Evolutionary conservation across 176 grass and related monocot species (phyloP).

Genomic region (Echinochloa phyllopogon): DNA sequence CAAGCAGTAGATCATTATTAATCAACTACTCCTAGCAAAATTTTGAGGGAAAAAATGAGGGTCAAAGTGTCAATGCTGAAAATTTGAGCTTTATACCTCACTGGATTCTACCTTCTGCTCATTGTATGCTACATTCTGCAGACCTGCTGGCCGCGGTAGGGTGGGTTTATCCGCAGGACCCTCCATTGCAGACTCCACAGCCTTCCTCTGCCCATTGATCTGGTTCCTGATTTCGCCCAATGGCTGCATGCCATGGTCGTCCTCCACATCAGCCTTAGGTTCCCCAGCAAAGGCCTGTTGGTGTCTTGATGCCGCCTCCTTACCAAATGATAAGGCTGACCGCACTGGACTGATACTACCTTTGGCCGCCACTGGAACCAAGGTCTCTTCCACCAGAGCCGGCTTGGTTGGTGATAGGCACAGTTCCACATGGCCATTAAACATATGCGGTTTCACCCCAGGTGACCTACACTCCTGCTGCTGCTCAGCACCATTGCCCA

Average conservation of each 20-base stretch:
- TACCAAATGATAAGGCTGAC: background rate
- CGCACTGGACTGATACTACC: background rate
- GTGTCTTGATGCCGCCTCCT: background rate
- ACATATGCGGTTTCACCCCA: background rate
- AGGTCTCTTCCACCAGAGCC: background rate
- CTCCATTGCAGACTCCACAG: background rate
- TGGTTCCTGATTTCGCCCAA: background rate
- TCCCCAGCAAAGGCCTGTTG: background rate
- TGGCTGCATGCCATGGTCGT: background rate
- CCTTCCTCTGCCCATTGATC: background rate
- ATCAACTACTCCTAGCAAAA: background rate
- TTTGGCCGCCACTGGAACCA: background rate
- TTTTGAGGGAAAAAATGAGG: background rate
- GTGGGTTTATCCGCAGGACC: background rate
- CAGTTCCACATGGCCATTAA: background rate
- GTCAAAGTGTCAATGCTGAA: background rate
- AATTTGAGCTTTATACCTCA: slow-evolving; percentile 5
- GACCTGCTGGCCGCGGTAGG: background rate
- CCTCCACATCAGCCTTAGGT: background rate
- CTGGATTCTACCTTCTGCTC: slow-evolving; percentile 1
- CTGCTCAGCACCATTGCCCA: background rate
- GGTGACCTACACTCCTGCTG: background rate
- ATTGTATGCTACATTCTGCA: background rate
- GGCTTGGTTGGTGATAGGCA: background rate
- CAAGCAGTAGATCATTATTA: background rate